Evolutionary conservation across 805 yeast genomes (phyloP), one percentile per base, ranked within the genome.

Genomic region (Candida mattraensis): DNA sequence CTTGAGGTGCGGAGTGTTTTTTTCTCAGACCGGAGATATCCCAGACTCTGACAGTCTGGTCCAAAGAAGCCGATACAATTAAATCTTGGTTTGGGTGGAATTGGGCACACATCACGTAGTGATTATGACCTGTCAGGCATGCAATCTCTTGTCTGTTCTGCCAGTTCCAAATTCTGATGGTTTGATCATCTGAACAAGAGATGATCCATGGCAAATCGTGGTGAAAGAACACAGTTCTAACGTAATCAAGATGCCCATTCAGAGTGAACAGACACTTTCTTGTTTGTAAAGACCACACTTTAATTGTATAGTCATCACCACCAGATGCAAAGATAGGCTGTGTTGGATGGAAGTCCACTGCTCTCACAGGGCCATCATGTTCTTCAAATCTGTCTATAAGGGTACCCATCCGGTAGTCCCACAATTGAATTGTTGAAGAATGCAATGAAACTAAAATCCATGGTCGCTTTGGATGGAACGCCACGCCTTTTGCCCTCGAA

Each of bases 391-490:
- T 77, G 63, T 89, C 98, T 58, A 93, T 80, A 59, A 93, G 68
- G 3, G 97, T 88, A 28, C 99, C 99, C 99, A 93, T 93, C 56
- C 99, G 81, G 66, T 94, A 93, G 65, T 93, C 99, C 99, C 99
- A 93, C 47, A 93, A 73, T 64, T 94, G 99, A 60, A 93, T 91
- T n/a, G 96, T 88, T n/a, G 96, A 87, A 18, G 96, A 86, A 63
- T 91, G 93, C 43, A 94, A 73, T 6, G 98, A 88, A 21, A 89
- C 98, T 52, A 93, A 72, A 42, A 88, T 87, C 97, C 96, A 93
- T 41, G 99, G 97, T 62, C 84, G 72, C 49, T 80, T 80, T 35
- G 98, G 96, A 66, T 94, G 96, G 67, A 93, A 88, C 39, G 99
- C 97, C 58, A 93, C 86, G 48, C 97, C 95, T 67, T 93, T 88